Evolutionary conservation across 2,329 filamentous ascomycete genomes (phyloP).

Genomic region (Arthrobotrys musiformis): DNA sequence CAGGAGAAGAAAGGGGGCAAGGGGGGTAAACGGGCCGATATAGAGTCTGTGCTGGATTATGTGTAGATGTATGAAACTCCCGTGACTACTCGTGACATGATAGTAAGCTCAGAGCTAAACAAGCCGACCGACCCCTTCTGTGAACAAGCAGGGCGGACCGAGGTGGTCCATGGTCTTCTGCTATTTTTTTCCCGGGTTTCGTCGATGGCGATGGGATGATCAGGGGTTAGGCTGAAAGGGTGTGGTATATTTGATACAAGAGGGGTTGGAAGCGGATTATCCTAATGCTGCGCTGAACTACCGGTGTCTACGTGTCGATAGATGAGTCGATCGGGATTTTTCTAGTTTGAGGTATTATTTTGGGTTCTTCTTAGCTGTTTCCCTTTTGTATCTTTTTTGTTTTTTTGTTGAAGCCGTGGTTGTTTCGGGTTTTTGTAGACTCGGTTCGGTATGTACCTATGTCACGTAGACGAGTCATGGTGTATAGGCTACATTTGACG

Average conservation of each 20-base stretch:
- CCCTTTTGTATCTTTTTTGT: not conserved
- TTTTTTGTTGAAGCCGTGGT: conserved; percentile 4
- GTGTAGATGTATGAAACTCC: conserved; percentile 4
- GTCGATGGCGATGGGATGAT: not conserved
- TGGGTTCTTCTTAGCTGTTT: not conserved
- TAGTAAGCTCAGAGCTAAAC: conserved; percentile 25
- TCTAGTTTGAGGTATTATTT: conserved; percentile 3
- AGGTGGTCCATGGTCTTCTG: conserved; percentile 5
- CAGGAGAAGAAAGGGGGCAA: not conserved
- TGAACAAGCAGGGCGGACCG: too few relatives aligned
- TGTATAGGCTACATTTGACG: conserved; percentile 6
- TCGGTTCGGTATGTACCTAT: not conserved
- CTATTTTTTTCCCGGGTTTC: not conserved
- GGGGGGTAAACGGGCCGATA: conserved; percentile 11
- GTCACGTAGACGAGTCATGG: conserved; percentile 1
- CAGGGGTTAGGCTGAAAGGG: not conserved
- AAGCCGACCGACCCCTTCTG: conserved; percentile 28
- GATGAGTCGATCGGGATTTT: conserved; percentile 26
- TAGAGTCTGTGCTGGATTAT: not conserved
- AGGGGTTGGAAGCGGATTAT: not conserved
- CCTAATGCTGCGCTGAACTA: conserved; percentile 19
- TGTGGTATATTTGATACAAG: conserved; percentile 34
- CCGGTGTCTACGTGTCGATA: conserved; percentile 38
- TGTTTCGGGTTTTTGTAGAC: not conserved
- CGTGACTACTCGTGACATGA: conserved; percentile 33